phyloP scores from a whole-genome alignment of 441 rosid species.

The Omphalea diandra region DNA sequence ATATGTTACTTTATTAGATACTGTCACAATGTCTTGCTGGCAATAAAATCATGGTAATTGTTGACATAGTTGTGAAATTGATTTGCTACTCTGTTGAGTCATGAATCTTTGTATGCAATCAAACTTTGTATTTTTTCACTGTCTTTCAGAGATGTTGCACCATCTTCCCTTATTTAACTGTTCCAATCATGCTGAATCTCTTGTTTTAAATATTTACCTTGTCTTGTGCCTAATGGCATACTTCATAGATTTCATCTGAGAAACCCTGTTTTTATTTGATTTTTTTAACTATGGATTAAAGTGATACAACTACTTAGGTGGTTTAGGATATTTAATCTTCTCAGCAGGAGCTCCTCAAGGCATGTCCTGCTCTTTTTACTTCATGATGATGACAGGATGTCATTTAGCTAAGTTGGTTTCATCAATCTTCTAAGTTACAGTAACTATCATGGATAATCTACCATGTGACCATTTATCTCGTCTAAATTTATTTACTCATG shows the following conservation, averaged over 20 bases:
- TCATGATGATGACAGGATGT: not conserved
- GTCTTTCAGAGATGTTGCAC: not conserved
- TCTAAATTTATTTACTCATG: slow-evolving; percentile 17
- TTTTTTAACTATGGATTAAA: not conserved
- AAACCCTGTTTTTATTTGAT: not conserved
- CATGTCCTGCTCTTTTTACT: not conserved
- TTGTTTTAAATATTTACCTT: too few species aligned
- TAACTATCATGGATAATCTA: not conserved
- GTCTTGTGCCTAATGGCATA: not conserved
- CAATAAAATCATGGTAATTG: not conserved
- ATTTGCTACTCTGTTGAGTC: not conserved
- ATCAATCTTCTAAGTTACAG: not conserved
- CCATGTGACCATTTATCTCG: not conserved
- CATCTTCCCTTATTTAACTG: not conserved
- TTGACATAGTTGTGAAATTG: not conserved
- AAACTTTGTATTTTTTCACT: not conserved
- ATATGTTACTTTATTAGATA: not conserved
- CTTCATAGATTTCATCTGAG: not conserved
- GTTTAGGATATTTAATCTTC: not conserved
- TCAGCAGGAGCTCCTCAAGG: not conserved
- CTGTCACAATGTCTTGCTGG: not conserved
- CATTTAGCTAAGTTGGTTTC: not conserved
- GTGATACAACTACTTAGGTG: not conserved
- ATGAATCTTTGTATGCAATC: not conserved
- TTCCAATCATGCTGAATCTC: not conserved